Conservation (phyloP, 1,139 yeast species). For the Sugiyamaella paludigena region DNA sequence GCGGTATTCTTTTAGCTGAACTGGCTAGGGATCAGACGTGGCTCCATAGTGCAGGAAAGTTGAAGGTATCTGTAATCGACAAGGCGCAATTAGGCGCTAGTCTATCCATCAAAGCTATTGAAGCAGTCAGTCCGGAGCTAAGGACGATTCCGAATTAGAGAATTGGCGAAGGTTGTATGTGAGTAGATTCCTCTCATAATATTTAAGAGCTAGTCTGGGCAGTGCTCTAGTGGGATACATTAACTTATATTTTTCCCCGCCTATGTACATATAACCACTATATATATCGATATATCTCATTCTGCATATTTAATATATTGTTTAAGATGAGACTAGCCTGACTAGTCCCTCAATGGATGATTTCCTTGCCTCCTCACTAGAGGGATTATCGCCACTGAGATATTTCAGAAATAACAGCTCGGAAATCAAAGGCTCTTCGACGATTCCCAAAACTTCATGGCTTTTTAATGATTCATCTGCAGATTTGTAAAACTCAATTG, state of each 20-base stretch:
- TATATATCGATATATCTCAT: neutral
- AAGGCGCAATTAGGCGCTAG: constrained; percentile 59
- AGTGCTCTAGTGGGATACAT: neutral
- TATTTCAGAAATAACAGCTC: constrained; percentile 59
- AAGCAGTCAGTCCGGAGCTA: constrained; percentile 33
- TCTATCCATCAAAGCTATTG: constrained; percentile 41
- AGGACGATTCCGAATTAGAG: constrained; percentile 9
- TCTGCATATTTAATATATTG: neutral
- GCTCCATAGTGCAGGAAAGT: constrained; percentile 32
- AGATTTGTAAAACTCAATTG: constrained; percentile 44
- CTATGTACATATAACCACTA: neutral
- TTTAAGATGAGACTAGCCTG: neutral
- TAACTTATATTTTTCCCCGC: neutral
- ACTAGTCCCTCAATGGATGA: constrained; percentile 12
- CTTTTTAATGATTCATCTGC: constrained; percentile 30
- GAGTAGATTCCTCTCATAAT: too few relatives aligned
- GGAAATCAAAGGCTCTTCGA: constrained; percentile 45
- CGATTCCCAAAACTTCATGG: constrained; percentile 41
- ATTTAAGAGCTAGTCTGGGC: too few relatives aligned
- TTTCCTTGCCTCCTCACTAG: constrained; percentile 43
- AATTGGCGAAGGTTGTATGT: too few relatives aligned
- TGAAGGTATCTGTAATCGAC: constrained; percentile 36
- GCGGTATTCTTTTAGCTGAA: constrained; percentile 50
- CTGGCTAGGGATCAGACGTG: constrained; percentile 33
- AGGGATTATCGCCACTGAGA: constrained; percentile 59